phyloP scores from a whole-genome alignment of 2,329 filamentous ascomycete genomes.

The Pseudocercospora pini-densiflorae region DNA sequence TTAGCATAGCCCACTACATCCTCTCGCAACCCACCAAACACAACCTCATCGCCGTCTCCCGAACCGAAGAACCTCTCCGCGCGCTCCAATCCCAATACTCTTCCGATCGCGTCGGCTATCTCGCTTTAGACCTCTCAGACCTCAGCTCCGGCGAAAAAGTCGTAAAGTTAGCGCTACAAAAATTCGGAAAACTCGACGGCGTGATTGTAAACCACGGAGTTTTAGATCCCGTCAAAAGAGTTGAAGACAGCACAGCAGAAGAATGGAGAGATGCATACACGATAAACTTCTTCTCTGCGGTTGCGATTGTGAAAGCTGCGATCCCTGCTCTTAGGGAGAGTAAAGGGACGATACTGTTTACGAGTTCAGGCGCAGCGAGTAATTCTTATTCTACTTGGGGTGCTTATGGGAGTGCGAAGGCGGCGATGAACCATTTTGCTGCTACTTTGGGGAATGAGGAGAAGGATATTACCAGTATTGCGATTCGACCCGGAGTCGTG shows the following conservation, averaged over 20 bases:
- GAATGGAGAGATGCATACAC: constrained; percentile 80
- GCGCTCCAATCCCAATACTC: constrained; percentile 59
- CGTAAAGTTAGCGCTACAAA: constrained; percentile 66
- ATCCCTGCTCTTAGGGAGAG: constrained; percentile 70
- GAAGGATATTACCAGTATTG: constrained; percentile 71
- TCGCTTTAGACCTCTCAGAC: constrained; percentile 63
- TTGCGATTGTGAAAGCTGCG: constrained; percentile 77
- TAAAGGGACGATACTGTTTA: constrained; percentile 74
- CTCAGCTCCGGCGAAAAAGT: constrained; percentile 61
- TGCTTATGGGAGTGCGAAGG: constrained; percentile 81
- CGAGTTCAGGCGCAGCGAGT: constrained; percentile 76
- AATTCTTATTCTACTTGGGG: constrained; percentile 74
- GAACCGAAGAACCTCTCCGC: constrained; percentile 58
- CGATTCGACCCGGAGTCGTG: constrained; percentile 78
- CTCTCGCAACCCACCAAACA: constrained; percentile 49
- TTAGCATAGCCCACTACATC: constrained; percentile 63
- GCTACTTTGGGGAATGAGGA: constrained; percentile 77
- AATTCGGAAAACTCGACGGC: constrained; percentile 73
- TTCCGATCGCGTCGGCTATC: constrained; percentile 56
- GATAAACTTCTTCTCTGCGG: constrained; percentile 82
- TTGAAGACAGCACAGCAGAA: constrained; percentile 69
- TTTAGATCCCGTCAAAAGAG: constrained; percentile 72
- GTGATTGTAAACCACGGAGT: constrained; percentile 88
- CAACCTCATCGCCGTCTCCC: constrained; percentile 62
- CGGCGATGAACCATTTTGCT: constrained; percentile 79